Evolutionary conservation across 2,329 filamentous ascomycete genomes (phyloP), one percentile per base, ranked within the genome.

Genomic region (Exophiala phaeomuriformis): DNA sequence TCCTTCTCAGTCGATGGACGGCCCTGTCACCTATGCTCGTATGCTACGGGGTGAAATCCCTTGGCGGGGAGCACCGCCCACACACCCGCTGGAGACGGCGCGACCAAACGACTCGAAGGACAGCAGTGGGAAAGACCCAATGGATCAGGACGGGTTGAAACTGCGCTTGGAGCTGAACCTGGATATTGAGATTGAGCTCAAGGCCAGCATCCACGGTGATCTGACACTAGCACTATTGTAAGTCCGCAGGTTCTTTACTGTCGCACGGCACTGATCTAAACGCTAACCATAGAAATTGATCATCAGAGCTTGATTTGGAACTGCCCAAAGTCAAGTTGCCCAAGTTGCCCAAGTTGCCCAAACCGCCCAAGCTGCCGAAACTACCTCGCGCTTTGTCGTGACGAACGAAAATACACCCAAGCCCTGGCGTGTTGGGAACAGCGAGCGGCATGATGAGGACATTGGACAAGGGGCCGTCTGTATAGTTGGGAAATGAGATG

Each of bases 141-240:
- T 63, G 63, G 67, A 70, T 63, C 74, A 76, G 64, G 65, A 71
- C 47, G 65, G 73, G 37, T 69, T 89, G 66, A 83, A 83, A 67
- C 70, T 90, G 66, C 79, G 83, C 36, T 72, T 93, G 27, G 88
- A 90, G 66, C 73, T 89, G 51, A 90, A 90, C 69, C 75, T 93
- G 53, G 88, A 93, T 61, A 78, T 93, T 47, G 88, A 93, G 69
- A 87, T 93, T 57, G 85, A 89, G 64, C 77, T 93, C 57, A 93
- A 93, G 76, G 88, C 88, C 19, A 84, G 85, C 69, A 90, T 93
- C 61, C 83, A 90, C 64, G 89, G 89, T 65, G 89, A 94, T 72
- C 72, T 94, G 60, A 90, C 87, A 33, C 71, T 93, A 60, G 85
- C 83, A 60, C 76, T 93, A 65, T 81, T 86, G 85, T 88, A 78